Evolutionary conservation across 805 yeast genomes (phyloP).

Genomic region (Pichia scutulata): DNA sequence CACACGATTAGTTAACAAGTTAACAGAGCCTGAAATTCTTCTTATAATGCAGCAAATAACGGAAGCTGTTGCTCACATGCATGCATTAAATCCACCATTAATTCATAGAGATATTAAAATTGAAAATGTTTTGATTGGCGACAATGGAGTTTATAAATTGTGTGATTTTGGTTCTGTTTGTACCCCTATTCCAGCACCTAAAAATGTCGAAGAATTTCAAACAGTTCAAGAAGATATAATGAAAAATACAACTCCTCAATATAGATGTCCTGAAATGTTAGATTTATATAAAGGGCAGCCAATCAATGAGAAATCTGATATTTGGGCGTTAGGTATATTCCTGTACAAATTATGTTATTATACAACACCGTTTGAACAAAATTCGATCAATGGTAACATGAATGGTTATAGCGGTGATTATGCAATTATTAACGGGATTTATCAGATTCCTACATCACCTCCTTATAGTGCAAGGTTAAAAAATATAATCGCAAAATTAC

Average conservation of each 20-base stretch:
- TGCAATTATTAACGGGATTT: slow-evolving; percentile 52
- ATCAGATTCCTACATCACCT: slow-evolving; percentile 48
- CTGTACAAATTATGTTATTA: slow-evolving; percentile 72
- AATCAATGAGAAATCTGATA: slow-evolving; percentile 74
- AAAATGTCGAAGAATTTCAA: slow-evolving; percentile 50
- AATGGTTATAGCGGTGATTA: slow-evolving; percentile 43
- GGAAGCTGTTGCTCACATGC: slow-evolving; percentile 73
- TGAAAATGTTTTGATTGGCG: slow-evolving; percentile 66
- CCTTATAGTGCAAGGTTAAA: slow-evolving; percentile 54
- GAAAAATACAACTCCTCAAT: slow-evolving; percentile 80
- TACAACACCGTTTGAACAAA: slow-evolving; percentile 72
- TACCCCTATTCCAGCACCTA: slow-evolving; percentile 55
- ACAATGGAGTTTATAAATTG: slow-evolving; percentile 51
- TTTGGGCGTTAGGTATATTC: slow-evolving; percentile 81
- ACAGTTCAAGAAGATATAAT: slow-evolving; percentile 58
- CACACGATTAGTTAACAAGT: slow-evolving; percentile 53
- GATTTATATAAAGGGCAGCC: slow-evolving; percentile 62
- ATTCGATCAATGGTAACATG: slow-evolving; percentile 29
- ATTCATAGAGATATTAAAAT: slow-evolving; percentile 77
- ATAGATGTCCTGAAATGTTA: slow-evolving; percentile 79
- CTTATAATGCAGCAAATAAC: slow-evolving; percentile 62
- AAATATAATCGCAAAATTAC: slow-evolving; percentile 51
- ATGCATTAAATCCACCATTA: slow-evolving; percentile 43
- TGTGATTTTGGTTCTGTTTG: slow-evolving; percentile 84
- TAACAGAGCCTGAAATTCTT: slow-evolving; percentile 61